Evolutionary conservation across 768 basidiomycete genomes (phyloP).

Genomic region (Leccinum boreale): DNA sequence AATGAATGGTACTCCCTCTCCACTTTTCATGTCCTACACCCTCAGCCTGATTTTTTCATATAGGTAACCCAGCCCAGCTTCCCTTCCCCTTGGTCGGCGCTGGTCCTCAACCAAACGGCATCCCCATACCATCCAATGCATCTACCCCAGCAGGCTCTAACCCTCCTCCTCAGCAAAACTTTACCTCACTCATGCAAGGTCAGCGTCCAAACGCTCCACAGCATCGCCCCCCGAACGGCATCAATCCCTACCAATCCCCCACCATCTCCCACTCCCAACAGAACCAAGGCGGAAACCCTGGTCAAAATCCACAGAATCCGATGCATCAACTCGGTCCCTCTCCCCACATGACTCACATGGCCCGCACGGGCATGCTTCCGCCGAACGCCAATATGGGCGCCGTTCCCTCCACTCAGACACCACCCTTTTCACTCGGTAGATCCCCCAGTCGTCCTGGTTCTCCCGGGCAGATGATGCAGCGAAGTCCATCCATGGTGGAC

Average conservation of each 20-base stretch:
- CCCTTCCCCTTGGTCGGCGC: conserved; percentile 27
- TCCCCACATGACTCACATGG: conserved; percentile 48
- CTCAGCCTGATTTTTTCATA: conserved; percentile 5
- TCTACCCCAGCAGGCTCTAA: conserved; percentile 29
- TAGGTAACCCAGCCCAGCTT: conserved; percentile 26
- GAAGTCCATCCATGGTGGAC: conserved; percentile 54
- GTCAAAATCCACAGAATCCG: conserved; percentile 31
- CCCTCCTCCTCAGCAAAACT: conserved; percentile 31
- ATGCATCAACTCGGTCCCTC: conserved; percentile 54
- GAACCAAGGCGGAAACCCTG: conserved; percentile 34
- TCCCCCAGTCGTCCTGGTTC: conserved; percentile 62
- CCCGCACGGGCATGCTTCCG: conserved; percentile 47
- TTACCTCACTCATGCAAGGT: conserved; percentile 32
- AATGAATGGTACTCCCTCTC: conserved; percentile 31
- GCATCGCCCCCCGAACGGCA: conserved; percentile 46
- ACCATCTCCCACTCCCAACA: conserved; percentile 63
- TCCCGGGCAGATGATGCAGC: conserved; percentile 48
- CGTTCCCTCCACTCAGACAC: conserved; percentile 38
- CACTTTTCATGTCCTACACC: conserved; percentile 6
- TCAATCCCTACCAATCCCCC: conserved; percentile 57
- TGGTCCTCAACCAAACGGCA: conserved; percentile 45
- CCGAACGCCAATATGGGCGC: conserved; percentile 39
- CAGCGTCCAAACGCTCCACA: conserved; percentile 34
- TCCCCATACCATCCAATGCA: conserved; percentile 30
- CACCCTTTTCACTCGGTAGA: conserved; percentile 42